phyloP scores from a whole-genome alignment of 2,329 filamentous ascomycete genomes.

The Knufia fluminis region DNA sequence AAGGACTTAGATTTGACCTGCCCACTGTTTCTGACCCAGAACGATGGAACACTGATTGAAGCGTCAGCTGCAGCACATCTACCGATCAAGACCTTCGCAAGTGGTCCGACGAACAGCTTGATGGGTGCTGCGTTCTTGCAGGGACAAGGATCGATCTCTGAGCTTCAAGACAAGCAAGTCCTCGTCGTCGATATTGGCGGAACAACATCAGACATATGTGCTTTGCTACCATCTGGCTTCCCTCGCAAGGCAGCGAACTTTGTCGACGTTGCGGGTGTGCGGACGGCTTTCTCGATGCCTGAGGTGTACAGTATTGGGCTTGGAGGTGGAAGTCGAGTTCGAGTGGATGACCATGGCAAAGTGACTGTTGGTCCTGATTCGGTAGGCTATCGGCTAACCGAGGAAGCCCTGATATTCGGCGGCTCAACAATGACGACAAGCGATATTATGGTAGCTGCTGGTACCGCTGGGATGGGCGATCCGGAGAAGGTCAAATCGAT shows the following conservation, averaged over 20 bases:
- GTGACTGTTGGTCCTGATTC: slow-evolving; percentile 48
- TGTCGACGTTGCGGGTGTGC: slow-evolving; percentile 49
- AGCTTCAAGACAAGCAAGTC: slow-evolving; percentile 25
- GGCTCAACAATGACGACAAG: slow-evolving; percentile 45
- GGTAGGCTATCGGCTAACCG: slow-evolving; percentile 44
- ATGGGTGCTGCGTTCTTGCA: slow-evolving; percentile 54
- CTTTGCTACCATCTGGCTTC: slow-evolving; percentile 49
- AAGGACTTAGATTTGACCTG: slow-evolving; percentile 41
- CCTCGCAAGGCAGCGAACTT: slow-evolving; percentile 52
- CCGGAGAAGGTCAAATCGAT: slow-evolving; percentile 19
- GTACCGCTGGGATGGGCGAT: slow-evolving; percentile 23
- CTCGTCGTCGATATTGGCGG: slow-evolving; percentile 52
- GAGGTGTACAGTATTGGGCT: slow-evolving; percentile 49
- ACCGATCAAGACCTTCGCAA: slow-evolving; percentile 54
- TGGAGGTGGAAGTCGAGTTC: slow-evolving; percentile 45
- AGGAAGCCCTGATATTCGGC: slow-evolving; percentile 45
- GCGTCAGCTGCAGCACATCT: slow-evolving; percentile 45
- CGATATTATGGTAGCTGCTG: slow-evolving; percentile 40
- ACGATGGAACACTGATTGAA: slow-evolving; percentile 53
- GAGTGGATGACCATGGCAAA: slow-evolving; percentile 21
- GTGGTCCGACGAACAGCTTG: slow-evolving; percentile 56
- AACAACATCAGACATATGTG: slow-evolving; percentile 53
- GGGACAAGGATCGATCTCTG: slow-evolving; percentile 16
- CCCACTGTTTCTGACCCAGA: slow-evolving; percentile 53
- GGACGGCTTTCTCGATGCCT: slow-evolving; percentile 51